phyloP scores from a whole-genome alignment of 2,329 filamentous ascomycete genomes.

The Clonostachys byssicola region DNA sequence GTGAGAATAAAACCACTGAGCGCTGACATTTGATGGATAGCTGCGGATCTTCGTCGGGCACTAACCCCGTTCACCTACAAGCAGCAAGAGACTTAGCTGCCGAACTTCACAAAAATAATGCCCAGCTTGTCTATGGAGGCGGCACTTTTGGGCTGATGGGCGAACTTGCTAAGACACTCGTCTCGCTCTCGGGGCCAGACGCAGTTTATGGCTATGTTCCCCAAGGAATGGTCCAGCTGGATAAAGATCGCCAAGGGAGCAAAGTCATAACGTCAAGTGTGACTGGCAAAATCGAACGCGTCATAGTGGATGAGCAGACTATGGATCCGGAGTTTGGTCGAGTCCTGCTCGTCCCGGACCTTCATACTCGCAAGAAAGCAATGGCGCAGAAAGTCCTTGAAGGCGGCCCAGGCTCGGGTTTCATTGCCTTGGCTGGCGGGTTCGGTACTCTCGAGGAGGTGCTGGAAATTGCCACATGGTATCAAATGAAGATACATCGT shows the following conservation, averaged over 20 bases:
- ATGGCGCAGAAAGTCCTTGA: slow-evolving; percentile 86
- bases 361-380: slow-evolving; percentile 92
- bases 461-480: slow-evolving; percentile 89
- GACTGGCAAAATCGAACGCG: slow-evolving; percentile 17
- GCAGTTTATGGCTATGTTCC: slow-evolving; percentile 93
- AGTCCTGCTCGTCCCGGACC: slow-evolving; percentile 87
- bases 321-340: slow-evolving; percentile 54
- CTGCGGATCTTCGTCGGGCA: slow-evolving; percentile 78
- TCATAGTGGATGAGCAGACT: slow-evolving; percentile 42
- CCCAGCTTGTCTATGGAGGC: slow-evolving; percentile 87
- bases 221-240: slow-evolving; percentile 63
- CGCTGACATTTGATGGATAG: neutral
- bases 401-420: slow-evolving; percentile 79
- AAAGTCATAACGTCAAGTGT: slow-evolving; percentile 38
- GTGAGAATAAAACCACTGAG: no score
- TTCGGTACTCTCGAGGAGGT: slow-evolving; percentile 98
- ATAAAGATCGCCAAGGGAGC: slow-evolving; percentile 58
- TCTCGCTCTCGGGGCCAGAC: slow-evolving; percentile 73
- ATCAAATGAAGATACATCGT: slow-evolving; percentile 89
- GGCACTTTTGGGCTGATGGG: slow-evolving; percentile 96
- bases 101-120: slow-evolving; percentile 70
- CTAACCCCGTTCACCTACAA: slow-evolving; percentile 68
- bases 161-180: slow-evolving; percentile 81
- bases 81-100: slow-evolving; percentile 73
- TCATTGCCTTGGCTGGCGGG: slow-evolving; percentile 82